phyloP scores from a whole-genome alignment of 2,329 filamentous ascomycete genomes.

The Scedosporium aurantiacum region DNA sequence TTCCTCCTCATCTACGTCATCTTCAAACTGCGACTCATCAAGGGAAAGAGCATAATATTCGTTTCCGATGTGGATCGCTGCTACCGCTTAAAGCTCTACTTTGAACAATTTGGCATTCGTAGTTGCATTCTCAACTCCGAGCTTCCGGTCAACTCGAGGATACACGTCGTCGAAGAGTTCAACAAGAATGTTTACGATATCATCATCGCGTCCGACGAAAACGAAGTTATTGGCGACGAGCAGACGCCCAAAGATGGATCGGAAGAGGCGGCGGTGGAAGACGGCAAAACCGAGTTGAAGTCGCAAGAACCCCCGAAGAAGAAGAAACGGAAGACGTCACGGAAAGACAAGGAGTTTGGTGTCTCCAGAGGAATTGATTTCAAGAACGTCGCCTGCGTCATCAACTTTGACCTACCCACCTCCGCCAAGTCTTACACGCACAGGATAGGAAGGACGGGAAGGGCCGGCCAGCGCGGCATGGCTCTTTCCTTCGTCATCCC shows the following conservation, averaged over 20 bases:
- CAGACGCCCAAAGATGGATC: conserved; percentile 28
- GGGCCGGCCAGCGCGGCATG: conserved; percentile 86
- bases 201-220: conserved; percentile 90
- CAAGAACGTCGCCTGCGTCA: conserved; percentile 82
- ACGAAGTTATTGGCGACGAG: conserved; percentile 66
- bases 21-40: conserved; percentile 68
- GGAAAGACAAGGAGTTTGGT: conserved; percentile 76
- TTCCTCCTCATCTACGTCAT: conserved; percentile 60
- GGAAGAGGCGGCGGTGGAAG: conserved; percentile 26
- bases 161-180: conserved; percentile 95
- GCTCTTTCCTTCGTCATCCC: conserved; percentile 93
- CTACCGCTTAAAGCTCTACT: conserved; percentile 86
- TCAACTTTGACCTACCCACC: conserved; percentile 92
- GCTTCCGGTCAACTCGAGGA: conserved; percentile 79
- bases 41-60: conserved; percentile 67
- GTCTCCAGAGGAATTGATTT: conserved; percentile 97
- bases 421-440: conserved; percentile 92
- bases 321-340: conserved; percentile 55
- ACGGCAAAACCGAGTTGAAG: conserved; percentile 11
- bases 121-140: conserved; percentile 92
- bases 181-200: conserved; percentile 97
- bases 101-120: conserved; percentile 93
- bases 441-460: conserved; percentile 84
- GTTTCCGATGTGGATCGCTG: conserved; percentile 79
- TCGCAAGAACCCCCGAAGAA: conserved; percentile 22